These are phyloP conservation scores for Rugonectria rugulosa DNA, from an alignment of 2,329 filamentous ascomycete genomes.

Conservation along the genomic window DNA sequence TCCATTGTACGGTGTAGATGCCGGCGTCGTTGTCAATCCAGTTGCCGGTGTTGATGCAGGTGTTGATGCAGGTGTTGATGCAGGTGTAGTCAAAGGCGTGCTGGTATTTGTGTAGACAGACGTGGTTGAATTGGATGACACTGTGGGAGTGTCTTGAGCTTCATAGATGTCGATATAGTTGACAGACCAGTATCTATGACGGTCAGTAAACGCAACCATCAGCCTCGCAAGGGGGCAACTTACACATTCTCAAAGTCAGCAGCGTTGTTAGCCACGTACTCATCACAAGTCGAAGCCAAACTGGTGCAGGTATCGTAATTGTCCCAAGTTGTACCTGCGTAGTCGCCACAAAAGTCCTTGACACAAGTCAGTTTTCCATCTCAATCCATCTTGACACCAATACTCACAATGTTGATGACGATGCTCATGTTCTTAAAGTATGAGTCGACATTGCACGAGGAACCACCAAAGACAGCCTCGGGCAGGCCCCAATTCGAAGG, in stretches of 20 bases:
- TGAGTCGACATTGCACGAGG: slow-evolving; percentile 68
- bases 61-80: no score
- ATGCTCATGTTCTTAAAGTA: slow-evolving; percentile 75
- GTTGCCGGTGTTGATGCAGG: no score
- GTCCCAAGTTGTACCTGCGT: slow-evolving; percentile 63
- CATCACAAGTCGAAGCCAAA: slow-evolving; percentile 53
- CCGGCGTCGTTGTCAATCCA: no score
- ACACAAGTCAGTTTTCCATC: background rate
- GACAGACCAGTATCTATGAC: slow-evolving; percentile 59
- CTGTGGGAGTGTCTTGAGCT: background rate
- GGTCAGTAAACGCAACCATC: background rate
- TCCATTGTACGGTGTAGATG: no score
- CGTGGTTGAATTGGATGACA: background rate
- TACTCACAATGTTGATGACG: slow-evolving; percentile 70
- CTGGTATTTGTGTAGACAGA: background rate
- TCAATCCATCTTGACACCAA: rapidly evolving
- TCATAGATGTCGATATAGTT: slow-evolving; percentile 59
- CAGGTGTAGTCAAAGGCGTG: background rate
- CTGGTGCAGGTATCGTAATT: slow-evolving; percentile 47
- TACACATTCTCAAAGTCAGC: slow-evolving; percentile 50
- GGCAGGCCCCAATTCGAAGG: slow-evolving; percentile 74
- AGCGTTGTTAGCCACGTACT: slow-evolving; percentile 57
- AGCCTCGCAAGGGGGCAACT: slow-evolving; percentile 21
- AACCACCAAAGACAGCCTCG: slow-evolving; percentile 71
- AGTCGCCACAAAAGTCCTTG: slow-evolving; percentile 78